These are phyloP conservation scores for Lepidium africanum DNA, from an alignment of 345 rosid genomes.

Conservation along the genomic window DNA sequence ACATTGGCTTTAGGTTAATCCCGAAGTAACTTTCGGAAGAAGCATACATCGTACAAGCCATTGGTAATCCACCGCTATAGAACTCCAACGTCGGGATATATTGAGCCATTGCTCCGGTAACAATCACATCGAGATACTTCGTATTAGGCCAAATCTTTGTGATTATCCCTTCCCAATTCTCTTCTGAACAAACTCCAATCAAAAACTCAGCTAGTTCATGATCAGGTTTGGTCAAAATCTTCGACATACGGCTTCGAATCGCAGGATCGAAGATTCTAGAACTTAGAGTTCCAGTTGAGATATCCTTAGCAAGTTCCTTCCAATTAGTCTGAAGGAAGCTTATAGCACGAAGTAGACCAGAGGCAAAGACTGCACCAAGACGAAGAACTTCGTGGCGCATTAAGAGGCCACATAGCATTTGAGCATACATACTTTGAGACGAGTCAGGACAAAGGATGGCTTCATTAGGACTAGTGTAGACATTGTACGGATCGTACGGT, in stretches of 20 bases:
- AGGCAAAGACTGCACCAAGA: constrained; percentile 86
- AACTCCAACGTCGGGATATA: constrained; percentile 85
- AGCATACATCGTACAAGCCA: constrained; percentile 93
- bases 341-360: constrained; percentile 81
- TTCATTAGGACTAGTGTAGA: constrained; percentile 80
- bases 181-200: constrained; percentile 37
- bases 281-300: constrained; percentile 54
- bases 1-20: constrained; percentile 71
- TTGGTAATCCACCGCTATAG: constrained; percentile 69
- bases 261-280: constrained; percentile 46
- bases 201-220: constrained; percentile 54
- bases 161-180: constrained; percentile 67
- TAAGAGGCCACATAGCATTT: constrained; percentile 81
- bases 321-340: constrained; percentile 69
- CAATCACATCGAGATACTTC: constrained; percentile 80
- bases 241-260: constrained; percentile 34
- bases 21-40: constrained; percentile 95
- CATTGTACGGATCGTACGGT: constrained; percentile 73
- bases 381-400: constrained; percentile 70
- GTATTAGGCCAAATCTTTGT: constrained; percentile 85
- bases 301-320: constrained; percentile 51
- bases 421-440: constrained; percentile 86
- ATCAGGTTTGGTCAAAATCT: constrained; percentile 50
- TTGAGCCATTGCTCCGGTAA: constrained; percentile 96
- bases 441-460: constrained; percentile 81